Conservation (phyloP, 1,284 basidiomycete species). For the Pascua sp. region DNA sequence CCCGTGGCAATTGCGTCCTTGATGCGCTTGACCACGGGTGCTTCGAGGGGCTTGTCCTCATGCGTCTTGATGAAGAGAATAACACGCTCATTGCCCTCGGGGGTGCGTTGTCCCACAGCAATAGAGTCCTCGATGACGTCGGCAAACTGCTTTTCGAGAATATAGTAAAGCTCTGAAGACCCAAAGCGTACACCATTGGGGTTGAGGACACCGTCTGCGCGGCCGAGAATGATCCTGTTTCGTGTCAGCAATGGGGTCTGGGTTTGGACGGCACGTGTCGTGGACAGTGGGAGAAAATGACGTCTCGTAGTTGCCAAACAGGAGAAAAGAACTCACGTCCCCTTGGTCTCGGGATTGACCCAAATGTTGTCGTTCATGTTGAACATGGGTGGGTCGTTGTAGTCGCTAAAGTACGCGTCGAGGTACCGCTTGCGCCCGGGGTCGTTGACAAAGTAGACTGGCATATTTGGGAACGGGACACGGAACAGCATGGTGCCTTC, state of each 20-base stretch:
- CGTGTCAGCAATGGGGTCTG: no score
- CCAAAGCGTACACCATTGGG: slow-evolving; percentile 30
- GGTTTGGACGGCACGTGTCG: no score
- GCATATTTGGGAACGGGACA: slow-evolving; percentile 43
- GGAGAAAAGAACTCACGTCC: neutral
- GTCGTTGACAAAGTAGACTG: slow-evolving; percentile 28
- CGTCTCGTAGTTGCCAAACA: no score
- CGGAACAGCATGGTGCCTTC: slow-evolving; percentile 39
- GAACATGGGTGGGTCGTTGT: slow-evolving; percentile 20
- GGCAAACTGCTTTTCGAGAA: slow-evolving; percentile 26
- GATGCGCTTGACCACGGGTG: slow-evolving; percentile 21
- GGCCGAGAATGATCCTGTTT: slow-evolving; percentile 18
- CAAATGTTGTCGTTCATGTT: slow-evolving; percentile 24
- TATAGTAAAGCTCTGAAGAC: slow-evolving; percentile 26
- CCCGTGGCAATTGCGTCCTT: slow-evolving; percentile 28
- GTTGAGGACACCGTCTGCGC: slow-evolving; percentile 31
- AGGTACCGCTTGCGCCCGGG: slow-evolving; percentile 33
- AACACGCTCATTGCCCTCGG: slow-evolving; percentile 40
- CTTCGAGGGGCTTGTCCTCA: slow-evolving; percentile 16
- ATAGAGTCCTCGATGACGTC: slow-evolving; percentile 35
- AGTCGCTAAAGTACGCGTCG: slow-evolving; percentile 43
- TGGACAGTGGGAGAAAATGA: no score
- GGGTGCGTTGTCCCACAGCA: slow-evolving; percentile 32
- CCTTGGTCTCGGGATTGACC: slow-evolving; percentile 18
- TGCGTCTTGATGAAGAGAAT: slow-evolving; percentile 37